Base-by-base conservation (phyloP, 164 flowering plant species). In the Amborella trichopoda region DNA sequence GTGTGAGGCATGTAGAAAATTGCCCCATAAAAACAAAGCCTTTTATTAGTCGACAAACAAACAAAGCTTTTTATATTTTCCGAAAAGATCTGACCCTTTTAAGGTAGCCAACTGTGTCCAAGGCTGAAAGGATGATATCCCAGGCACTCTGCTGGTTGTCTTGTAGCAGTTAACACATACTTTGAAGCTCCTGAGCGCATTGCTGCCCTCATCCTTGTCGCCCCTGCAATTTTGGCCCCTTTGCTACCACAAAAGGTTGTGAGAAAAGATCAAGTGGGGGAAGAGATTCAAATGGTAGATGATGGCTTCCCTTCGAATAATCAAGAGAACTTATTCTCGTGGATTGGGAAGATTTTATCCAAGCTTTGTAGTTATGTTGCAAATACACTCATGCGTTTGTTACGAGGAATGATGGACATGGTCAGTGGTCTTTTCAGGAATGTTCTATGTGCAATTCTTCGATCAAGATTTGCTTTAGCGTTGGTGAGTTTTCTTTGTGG, bases 121-220 rank as follows among this genome's bases (percentile, higher is more conserved):
- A 52, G 50, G 59, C 33, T 26, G 13, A 32, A 32, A 26, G 46
- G 38, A 25, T 34, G 36, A 49, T 34, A 50, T 72, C 47, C 43
- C 70, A 91, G 98, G 81, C 96, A 91, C 59, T 91, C 98, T 33
- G 94, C 98, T 44, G 98, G 98, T 38, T 65, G 81, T 37, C 73
- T 80, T 53, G 84, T 80, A 38, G 98, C 98, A 9, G 71, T 86
- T 22, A 61, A 80, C 46, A 36, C 94, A 24, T 91, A 86, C 62
- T 83, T 86, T 55, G 78, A 91, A 61, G 96, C 91, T 56, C 98
- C 96, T 26, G 85, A 83, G 48, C 73, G 88, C 5, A 72, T 91
- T 56, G 94, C 96, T 68, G 98, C 94, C 26, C 49, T 91, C 40
- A 75, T 91, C 62, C 94, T 91, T 39, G 75, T 91, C 40, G 98